Conservation (phyloP, 2,329 filamentous ascomycete genomes). For the Diaporthe citri region DNA sequence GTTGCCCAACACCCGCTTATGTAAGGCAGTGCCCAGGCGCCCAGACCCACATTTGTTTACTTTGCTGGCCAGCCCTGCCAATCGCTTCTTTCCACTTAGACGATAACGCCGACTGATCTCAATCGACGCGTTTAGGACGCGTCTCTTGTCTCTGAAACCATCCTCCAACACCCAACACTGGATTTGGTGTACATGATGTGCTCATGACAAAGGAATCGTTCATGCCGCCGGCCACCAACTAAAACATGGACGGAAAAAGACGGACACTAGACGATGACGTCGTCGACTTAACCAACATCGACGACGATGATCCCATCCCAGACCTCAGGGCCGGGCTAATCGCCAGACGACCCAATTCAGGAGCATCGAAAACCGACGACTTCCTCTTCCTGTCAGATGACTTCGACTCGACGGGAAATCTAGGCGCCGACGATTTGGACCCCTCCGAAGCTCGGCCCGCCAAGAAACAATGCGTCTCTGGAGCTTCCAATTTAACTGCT, state of each 20-base stretch:
- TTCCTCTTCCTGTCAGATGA: conserved; percentile 56
- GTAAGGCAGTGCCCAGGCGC: not conserved
- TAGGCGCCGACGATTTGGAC: conserved; percentile 47
- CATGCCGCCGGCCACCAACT: not conserved
- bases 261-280: conserved; percentile 39
- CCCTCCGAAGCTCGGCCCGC: conserved; percentile 42
- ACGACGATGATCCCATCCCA: conserved; percentile 28
- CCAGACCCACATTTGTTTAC: not conserved
- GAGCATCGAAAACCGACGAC: conserved; percentile 33
- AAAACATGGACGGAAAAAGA: conserved; percentile 8
- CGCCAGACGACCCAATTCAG: not conserved
- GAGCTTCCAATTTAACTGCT: not conserved
- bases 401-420: conserved; percentile 56
- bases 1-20: not conserved
- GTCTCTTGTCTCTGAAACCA: not conserved
- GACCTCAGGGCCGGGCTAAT: not conserved
- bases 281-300: conserved; percentile 42
- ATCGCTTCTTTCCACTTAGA: not conserved
- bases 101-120: conserved; percentile 4
- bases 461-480: conserved; percentile 49
- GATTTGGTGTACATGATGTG: not conserved
- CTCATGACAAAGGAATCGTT: not conserved
- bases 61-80: not conserved
- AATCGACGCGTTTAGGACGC: conserved; percentile 3
- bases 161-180: not conserved